Conservation (phyloP, 495 filamentous ascomycete species). For the Penicillium silybi region DNA sequence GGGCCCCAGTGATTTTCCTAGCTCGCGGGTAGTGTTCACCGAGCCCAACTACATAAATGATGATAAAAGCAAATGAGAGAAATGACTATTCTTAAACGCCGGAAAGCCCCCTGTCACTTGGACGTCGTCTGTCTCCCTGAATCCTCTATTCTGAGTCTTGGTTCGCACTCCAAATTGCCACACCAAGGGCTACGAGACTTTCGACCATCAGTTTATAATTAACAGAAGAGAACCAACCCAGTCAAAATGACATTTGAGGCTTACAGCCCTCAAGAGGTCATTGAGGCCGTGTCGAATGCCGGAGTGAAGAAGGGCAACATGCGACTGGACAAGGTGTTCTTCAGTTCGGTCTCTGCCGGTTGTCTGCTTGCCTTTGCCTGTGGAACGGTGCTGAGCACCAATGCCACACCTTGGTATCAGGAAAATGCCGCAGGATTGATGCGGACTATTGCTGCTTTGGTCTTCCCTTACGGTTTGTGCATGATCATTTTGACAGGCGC, state of each 20-base stretch:
- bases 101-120: too few relatives aligned
- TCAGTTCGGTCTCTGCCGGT: slow-evolving; percentile 51
- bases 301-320: slow-evolving; percentile 51
- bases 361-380: slow-evolving; percentile 52
- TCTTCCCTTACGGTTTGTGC: slow-evolving; percentile 57
- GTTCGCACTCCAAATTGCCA: too few relatives aligned
- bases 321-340: slow-evolving; percentile 51
- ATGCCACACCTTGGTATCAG: slow-evolving; percentile 55
- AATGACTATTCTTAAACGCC: too few relatives aligned
- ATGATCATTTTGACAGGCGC: slow-evolving; percentile 58
- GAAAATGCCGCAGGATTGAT: slow-evolving; percentile 59
- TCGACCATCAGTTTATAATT: too few relatives aligned
- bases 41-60: too few relatives aligned
- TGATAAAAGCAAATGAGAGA: too few relatives aligned
- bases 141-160: too few relatives aligned
- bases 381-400: slow-evolving; percentile 49
- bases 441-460: slow-evolving; percentile 48
- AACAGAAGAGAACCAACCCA: too few relatives aligned
- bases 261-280: slow-evolving; percentile 43
- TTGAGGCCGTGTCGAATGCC: slow-evolving; percentile 40
- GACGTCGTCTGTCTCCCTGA: too few relatives aligned
- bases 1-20: too few relatives aligned
- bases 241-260: slow-evolving; percentile 31
- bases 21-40: too few relatives aligned
- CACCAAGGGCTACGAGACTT: too few relatives aligned